Evolutionary conservation across 164 flowering plant genomes (phyloP), one percentile per base, ranked within the genome.

Genomic region (Buxus sempervirens): DNA sequence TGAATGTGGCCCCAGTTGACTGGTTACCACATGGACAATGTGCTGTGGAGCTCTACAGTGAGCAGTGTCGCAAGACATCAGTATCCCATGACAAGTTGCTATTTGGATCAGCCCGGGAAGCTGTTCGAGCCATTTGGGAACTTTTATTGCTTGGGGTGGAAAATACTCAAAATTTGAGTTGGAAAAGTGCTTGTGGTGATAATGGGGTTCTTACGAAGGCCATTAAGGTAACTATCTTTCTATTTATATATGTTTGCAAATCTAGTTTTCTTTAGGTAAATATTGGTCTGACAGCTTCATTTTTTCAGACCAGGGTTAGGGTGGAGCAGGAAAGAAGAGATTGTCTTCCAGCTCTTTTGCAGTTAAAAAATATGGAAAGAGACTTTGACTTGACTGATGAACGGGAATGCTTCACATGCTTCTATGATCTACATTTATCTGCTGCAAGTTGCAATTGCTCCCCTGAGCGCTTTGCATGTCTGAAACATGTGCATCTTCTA

Each of bases 1-100:
- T 90, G 41, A 90, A 90, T 81, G 89, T 90, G 54, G 96, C 93
- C 10, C 96, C 96, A 27, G 76, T 88, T 76, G 96, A 90, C 77
- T 90, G 96, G 96, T 76, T 90, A 54, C 79, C 72, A 9, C 89
- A 88, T 81, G 96, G 96, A 36, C 96, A 90, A 68, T 71, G 72
- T 73, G 96, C 91, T 59, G 92, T 88, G 53, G 92, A 90, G 78
- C 85, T 86, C 19, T 88, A 90, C 67, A 83, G 90, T 69, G 72
- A 78, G 70, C 93, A 90, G 69, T 61, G 71, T 53, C 87, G 87
- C 27, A 90, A 86, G 79, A 86, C 93, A 65, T 88, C 96, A 12
- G 16, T 90, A 0, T 90, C 96, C 9, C 96, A 90, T 80, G 96
- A 90, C 75, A 90, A 88, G 69, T 70, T 90, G 74, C 78, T 88